Evolutionary conservation across 2,329 filamentous ascomycete species (phyloP).

Genomic region (Pseudonectria foliicola): DNA sequence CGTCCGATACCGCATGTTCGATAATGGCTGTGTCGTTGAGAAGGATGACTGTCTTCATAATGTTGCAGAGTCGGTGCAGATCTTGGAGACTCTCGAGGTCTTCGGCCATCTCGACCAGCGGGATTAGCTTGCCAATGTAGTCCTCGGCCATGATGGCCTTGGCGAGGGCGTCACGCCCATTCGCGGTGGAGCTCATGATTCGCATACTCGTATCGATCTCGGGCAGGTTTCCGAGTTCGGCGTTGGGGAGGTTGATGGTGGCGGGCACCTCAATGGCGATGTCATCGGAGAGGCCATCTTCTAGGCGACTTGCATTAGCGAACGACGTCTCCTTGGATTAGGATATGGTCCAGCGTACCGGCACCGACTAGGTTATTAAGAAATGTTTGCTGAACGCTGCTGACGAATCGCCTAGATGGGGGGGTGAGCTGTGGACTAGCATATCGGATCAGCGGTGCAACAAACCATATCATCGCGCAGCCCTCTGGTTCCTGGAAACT

Average conservation of each 20-base stretch:
- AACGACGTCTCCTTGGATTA: not conserved
- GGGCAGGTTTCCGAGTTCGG: constrained; percentile 72
- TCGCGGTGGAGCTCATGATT: constrained; percentile 63
- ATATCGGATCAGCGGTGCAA: constrained; percentile 3
- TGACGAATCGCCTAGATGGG: constrained; percentile 74
- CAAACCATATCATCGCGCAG: constrained; percentile 83
- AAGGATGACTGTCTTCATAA: constrained; percentile 93
- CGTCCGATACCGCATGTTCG: constrained; percentile 85
- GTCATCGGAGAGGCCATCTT: constrained; percentile 86
- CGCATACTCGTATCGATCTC: constrained; percentile 85
- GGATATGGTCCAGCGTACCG: constrained; percentile 39
- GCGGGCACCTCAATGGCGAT: constrained; percentile 64
- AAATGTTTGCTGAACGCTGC: constrained; percentile 72
- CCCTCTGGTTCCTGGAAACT: constrained; percentile 97
- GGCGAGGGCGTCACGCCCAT: constrained; percentile 75
- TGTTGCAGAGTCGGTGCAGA: constrained; percentile 87
- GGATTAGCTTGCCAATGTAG: constrained; percentile 81
- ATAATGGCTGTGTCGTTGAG: constrained; percentile 94
- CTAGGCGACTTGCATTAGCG: constrained; percentile 35
- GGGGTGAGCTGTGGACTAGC: constrained; percentile 12
- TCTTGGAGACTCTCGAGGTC: constrained; percentile 82
- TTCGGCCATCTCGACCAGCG: constrained; percentile 81
- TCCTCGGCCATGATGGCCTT: constrained; percentile 82
- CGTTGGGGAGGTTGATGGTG: constrained; percentile 66
- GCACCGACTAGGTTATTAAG: constrained; percentile 50